phyloP scores from a whole-genome alignment of 257 asterid genomes.

The Solanum appendiculatum region DNA sequence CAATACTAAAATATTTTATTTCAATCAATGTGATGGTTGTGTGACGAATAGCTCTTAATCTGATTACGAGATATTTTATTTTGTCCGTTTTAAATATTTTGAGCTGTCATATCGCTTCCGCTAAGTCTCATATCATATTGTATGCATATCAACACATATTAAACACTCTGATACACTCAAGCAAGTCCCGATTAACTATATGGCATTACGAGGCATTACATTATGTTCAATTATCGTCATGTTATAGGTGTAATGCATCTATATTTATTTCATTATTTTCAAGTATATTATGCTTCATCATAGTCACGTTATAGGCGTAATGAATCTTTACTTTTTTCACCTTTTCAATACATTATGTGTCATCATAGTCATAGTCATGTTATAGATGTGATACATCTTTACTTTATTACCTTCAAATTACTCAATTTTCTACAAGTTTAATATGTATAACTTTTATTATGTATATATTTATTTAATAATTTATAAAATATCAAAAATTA shows the following conservation, averaged over 20 bases:
- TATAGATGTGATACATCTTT: not conserved
- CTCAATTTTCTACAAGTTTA: not conserved
- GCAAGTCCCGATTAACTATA: no score
- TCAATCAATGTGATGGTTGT: not conserved
- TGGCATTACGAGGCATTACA: not conserved
- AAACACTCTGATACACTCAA: no score
- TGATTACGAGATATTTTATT: no score
- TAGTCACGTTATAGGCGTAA: not conserved
- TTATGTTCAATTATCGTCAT: not conserved
- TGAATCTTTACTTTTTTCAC: not conserved
- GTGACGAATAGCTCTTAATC: not conserved
- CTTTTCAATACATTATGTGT: not conserved
- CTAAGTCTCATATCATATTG: not conserved
- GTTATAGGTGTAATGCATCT: not conserved
- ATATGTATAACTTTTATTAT: not conserved
- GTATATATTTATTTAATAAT: no score
- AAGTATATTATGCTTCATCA: not conserved
- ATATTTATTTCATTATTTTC: no score
- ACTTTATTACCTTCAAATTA: not conserved
- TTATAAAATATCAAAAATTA: no score
- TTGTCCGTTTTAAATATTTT: no score
- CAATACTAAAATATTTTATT: not conserved
- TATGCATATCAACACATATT: no score
- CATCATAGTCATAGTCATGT: not conserved
- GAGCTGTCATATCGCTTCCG: no score